Percentiles rank a stretch among this genome's conserved stretches.
phyloP scores from a whole-genome alignment of 148 eudicot species.

The Rhododendron henanense region DNA sequence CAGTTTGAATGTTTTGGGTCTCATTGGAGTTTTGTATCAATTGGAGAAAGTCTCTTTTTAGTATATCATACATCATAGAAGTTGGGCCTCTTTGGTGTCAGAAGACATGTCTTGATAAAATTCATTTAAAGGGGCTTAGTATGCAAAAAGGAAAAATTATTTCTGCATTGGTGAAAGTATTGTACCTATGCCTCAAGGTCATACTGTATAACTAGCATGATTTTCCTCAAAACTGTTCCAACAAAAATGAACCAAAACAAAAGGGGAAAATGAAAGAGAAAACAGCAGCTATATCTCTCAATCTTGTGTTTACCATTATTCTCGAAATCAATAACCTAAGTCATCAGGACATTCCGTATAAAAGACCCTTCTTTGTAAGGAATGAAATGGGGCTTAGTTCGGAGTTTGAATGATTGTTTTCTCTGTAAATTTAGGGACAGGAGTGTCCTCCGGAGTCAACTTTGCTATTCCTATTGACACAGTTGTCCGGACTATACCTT shows the following conservation, averaged over 20 bases:
- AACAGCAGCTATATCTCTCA: background rate
- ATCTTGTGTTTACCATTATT: background rate
- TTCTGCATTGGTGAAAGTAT: background rate
- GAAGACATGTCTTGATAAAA: background rate
- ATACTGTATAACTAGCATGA: background rate
- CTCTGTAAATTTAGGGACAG: conserved; percentile 52
- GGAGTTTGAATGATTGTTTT: background rate
- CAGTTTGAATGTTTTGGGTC: background rate
- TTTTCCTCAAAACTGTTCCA: background rate
- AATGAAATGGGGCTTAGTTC: background rate
- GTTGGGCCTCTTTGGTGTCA: background rate
- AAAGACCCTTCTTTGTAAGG: background rate
- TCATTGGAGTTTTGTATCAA: background rate
- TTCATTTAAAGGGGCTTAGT: background rate
- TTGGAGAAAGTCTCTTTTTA: background rate
- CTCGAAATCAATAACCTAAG: background rate
- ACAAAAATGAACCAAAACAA: background rate
- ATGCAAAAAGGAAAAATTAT: background rate
- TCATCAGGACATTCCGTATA: background rate
- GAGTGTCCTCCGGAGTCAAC: conserved; percentile 87
- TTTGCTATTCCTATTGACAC: conserved; percentile 92
- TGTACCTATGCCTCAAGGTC: background rate
- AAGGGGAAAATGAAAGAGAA: background rate
- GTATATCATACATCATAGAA: background rate
- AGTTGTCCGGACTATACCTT: conserved; percentile 64